phyloP scores from a whole-genome alignment of 2,329 filamentous ascomycete genomes.

The Colletotrichum sp. region DNA sequence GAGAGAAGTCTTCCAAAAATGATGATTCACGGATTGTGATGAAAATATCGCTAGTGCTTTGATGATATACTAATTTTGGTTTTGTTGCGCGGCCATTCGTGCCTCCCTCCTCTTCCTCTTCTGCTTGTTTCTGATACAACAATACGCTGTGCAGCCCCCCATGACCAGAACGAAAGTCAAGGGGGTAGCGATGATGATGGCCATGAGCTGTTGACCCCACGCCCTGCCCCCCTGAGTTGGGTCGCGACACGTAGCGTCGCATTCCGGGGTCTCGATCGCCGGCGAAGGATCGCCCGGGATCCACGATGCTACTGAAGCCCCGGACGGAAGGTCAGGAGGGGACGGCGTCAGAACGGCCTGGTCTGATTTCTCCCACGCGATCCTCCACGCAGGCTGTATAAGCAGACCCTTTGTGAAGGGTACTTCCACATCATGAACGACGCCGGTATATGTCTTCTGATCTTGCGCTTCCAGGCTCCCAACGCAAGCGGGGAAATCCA shows the following conservation, averaged over 20 bases:
- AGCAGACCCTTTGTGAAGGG: neutral
- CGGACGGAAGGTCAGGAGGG: neutral
- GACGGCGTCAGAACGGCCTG: rapidly evolving
- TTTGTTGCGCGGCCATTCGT: neutral
- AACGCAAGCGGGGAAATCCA: rapidly evolving
- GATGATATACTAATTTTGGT: neutral
- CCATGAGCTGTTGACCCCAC: neutral
- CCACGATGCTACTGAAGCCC: neutral
- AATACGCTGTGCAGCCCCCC: neutral
- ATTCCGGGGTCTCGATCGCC: neutral
- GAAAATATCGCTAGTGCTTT: too few species aligned
- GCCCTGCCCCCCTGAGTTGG: neutral
- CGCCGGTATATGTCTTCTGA: neutral
- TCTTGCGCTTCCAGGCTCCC: rapidly evolving
- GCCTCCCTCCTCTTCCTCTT: neutral
- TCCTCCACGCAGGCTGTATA: rapidly evolving
- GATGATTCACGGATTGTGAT: too few species aligned
- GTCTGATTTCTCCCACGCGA: neutral
- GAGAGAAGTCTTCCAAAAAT: too few species aligned
- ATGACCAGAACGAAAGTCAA: neutral
- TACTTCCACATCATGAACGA: neutral
- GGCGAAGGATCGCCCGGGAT: neutral
- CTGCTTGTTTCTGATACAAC: neutral
- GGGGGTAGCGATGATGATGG: neutral
- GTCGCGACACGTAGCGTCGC: neutral